Evolutionary conservation across 202 grass and related monocot genomes (phyloP).

Genomic region (Panicum virgatum): DNA sequence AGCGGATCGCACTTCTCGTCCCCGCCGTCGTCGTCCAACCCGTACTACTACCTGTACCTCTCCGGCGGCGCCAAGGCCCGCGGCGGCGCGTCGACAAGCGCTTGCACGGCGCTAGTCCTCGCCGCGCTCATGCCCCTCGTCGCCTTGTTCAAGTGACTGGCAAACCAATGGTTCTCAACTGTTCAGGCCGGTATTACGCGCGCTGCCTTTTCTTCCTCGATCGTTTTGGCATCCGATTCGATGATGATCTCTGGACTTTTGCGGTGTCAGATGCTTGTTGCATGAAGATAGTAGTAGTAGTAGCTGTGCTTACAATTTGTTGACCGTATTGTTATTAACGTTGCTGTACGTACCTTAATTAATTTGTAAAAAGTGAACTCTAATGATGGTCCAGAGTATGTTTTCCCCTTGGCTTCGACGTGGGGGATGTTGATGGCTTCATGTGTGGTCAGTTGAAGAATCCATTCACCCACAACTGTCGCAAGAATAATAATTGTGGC

Average conservation of each 20-base stretch:
- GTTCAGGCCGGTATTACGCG: not conserved
- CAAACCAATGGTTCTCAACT: not conserved
- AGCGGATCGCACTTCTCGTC: conserved; percentile 35
- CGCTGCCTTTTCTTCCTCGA: not conserved
- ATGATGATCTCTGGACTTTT: not conserved
- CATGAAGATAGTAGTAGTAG: not conserved
- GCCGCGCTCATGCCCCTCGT: conserved; percentile 24
- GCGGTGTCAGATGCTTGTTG: not conserved
- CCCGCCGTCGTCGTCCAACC: conserved; percentile 40
- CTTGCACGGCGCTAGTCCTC: conserved; percentile 12
- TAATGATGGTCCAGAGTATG: not conserved
- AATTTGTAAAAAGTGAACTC: conserved; percentile 20
- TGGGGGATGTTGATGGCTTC: too few species aligned
- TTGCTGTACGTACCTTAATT: not conserved
- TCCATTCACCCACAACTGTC: too few species aligned
- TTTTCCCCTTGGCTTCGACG: not conserved
- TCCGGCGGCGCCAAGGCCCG: conserved; percentile 39
- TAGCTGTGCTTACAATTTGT: conserved; percentile 2
- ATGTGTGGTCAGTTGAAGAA: too few species aligned
- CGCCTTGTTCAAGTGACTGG: conserved; percentile 35
- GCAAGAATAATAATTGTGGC: too few species aligned
- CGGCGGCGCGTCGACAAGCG: conserved; percentile 18
- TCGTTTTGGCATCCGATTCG: conserved; percentile 14
- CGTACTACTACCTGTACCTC: conserved; percentile 89
- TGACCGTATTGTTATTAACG: not conserved